phyloP scores from a whole-genome alignment of 441 rosid species.

The Metrosideros polymorpha region DNA sequence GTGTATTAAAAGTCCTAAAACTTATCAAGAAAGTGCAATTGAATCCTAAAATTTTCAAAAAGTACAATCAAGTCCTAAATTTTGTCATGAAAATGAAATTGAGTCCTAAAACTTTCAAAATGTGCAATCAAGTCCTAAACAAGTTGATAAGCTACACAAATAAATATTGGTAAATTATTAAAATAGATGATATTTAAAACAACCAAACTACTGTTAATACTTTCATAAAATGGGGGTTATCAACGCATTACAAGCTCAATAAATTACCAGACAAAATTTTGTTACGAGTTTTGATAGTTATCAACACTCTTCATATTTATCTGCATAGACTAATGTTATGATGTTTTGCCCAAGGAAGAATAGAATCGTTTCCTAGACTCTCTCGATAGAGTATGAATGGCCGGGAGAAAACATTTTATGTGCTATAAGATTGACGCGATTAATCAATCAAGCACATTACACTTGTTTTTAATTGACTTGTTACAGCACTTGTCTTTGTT shows the following conservation, averaged over 20 bases:
- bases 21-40: too few species aligned
- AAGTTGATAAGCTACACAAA: not conserved
- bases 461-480: fast-evolving
- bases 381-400: not conserved
- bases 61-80: too few species aligned
- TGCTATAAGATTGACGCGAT: not conserved
- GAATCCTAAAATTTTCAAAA: too few species aligned
- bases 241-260: not conserved
- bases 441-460: not conserved
- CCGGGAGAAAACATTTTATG: not conserved
- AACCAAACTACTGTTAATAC: not conserved
- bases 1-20: too few species aligned
- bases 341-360: not conserved
- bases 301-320: not conserved
- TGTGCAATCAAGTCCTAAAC: too few species aligned
- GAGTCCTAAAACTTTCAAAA: too few species aligned
- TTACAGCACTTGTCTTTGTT: not conserved
- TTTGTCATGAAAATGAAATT: too few species aligned
- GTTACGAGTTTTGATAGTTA: not conserved
- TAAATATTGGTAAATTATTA: not conserved
- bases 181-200: not conserved
- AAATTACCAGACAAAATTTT: not conserved
- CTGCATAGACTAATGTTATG: not conserved
- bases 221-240: not conserved
- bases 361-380: not conserved